Evolutionary conservation across 176 grass and related monocot genomes (phyloP).

Genomic region (Tillandsia fasciculata): DNA sequence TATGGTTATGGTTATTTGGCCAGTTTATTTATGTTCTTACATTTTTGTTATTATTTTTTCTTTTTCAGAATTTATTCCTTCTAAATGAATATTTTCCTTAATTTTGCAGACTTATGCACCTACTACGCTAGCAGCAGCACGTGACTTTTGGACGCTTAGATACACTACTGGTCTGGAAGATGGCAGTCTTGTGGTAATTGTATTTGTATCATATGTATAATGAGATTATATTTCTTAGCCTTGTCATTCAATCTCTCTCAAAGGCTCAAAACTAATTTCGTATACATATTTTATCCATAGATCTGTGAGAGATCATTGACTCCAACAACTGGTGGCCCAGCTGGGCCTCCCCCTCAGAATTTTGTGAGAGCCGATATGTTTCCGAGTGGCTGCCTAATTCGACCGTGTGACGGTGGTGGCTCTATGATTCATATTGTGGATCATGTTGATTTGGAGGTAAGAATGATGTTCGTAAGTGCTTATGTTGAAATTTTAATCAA

Average conservation of each 20-base stretch:
- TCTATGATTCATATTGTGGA: constrained; percentile 99
- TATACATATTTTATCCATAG: constrained; percentile 35
- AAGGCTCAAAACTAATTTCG: background rate
- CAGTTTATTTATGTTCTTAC: background rate
- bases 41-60: constrained; percentile 1
- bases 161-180: constrained; percentile 92
- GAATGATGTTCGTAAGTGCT: constrained; percentile 16
- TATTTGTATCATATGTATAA: background rate
- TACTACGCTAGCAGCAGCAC: constrained; percentile 69
- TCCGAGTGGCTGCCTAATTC: constrained; percentile 89
- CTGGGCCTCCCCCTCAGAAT: constrained; percentile 50
- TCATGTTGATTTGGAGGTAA: constrained; percentile 97
- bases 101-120: constrained; percentile 68
- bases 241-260: background rate
- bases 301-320: constrained; percentile 97
- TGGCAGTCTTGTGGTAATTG: constrained; percentile 95
- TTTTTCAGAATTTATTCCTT: constrained; percentile 11
- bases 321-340: constrained; percentile 74
- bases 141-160: constrained; percentile 90
- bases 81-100: constrained; percentile 1
- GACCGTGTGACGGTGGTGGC: constrained; percentile 91
- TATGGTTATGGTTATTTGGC: background rate
- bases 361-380: constrained; percentile 93
- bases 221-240: constrained; percentile 7
- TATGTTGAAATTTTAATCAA: constrained; percentile 2